Percentiles rank a stretch among this genome's conserved stretches.
Evolutionary conservation across 345 rosid species (phyloP).

Genomic region (Sonneratia caseolaris): DNA sequence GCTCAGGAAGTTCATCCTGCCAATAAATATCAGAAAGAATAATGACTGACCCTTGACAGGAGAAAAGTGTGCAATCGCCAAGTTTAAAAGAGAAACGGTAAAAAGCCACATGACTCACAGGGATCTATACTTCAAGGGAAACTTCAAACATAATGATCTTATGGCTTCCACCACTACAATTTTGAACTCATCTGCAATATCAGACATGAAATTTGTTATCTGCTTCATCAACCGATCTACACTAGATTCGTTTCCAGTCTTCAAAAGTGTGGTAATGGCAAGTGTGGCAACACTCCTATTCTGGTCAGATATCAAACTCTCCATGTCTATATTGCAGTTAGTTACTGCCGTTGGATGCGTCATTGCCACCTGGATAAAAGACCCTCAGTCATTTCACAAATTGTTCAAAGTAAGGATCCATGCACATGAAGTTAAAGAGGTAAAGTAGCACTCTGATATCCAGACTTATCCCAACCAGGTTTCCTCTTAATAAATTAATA

Average conservation of each 20-base stretch:
- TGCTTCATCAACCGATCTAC: slow-evolving; percentile 96
- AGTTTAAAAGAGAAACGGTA: not conserved
- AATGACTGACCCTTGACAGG: not conserved
- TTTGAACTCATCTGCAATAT: no score
- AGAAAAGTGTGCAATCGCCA: not conserved
- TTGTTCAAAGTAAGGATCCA: not conserved
- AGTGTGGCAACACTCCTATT: slow-evolving; percentile 88
- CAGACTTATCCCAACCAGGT: no score
- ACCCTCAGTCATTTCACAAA: not conserved
- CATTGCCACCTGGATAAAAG: slow-evolving; percentile 76
- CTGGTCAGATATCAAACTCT: no score
- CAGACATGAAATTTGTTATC: slow-evolving; percentile 12
- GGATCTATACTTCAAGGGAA: slow-evolving; percentile 86
- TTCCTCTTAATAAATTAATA: no score
- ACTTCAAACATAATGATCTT: slow-evolving; percentile 79
- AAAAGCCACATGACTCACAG: slow-evolving; percentile 35
- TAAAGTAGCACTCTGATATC: no score
- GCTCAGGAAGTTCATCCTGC: slow-evolving; percentile 98
- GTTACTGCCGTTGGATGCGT: slow-evolving; percentile 97
- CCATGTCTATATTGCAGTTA: slow-evolving; percentile 52
- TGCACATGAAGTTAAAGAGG: not conserved
- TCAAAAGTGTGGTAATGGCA: slow-evolving; percentile 61
- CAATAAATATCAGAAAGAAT: slow-evolving; percentile 12
- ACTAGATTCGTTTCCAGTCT: slow-evolving; percentile 49
- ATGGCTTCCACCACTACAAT: slow-evolving; percentile 43